Conservation (phyloP, 2,329 filamentous ascomycete species). For the Verticillium alfalfae region DNA sequence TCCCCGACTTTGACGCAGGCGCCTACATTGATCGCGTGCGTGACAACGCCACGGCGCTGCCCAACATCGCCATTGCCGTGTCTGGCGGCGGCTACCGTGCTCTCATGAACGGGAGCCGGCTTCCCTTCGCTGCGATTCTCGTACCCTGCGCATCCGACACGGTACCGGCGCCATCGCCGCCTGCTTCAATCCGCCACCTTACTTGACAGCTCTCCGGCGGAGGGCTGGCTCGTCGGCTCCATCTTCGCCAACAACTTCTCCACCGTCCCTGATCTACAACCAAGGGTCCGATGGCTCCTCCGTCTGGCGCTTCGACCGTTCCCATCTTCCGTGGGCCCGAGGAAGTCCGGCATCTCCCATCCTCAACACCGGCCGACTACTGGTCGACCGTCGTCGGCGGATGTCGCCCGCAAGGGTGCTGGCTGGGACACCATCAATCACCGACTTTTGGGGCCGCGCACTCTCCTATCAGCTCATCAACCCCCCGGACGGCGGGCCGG, state of each 20-base stretch:
- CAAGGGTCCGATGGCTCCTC: conserved; percentile 27
- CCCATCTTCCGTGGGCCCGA: conserved; percentile 33
- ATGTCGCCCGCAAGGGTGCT: conserved; percentile 29
- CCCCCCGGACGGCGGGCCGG: conserved; percentile 65
- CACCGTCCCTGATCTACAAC: conserved; percentile 52
- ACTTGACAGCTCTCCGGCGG: conserved; percentile 76
- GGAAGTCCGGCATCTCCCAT: conserved; percentile 23
- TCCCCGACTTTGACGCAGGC: conserved; percentile 72
- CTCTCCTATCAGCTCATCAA: conserved; percentile 79
- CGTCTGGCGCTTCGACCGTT: conserved; percentile 35
- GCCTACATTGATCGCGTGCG: conserved; percentile 61
- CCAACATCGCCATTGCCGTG: conserved; percentile 61
- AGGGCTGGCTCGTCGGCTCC: conserved; percentile 78
- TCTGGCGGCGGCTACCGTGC: conserved; percentile 78
- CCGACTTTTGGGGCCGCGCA: conserved; percentile 80
- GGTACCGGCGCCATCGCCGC: conserved; percentile 63
- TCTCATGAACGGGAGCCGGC: conserved; percentile 73
- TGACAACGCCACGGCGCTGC: conserved; percentile 57
- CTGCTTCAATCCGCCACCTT: conserved; percentile 79
- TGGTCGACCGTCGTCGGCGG: conserved; percentile 27
- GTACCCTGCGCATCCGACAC: conserved; percentile 51
- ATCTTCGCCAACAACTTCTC: conserved; percentile 82
- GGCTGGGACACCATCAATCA: conserved; percentile 60
- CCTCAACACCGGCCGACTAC: conserved; percentile 23
- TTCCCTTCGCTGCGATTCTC: conserved; percentile 72